Evolutionary conservation across 768 basidiomycete species (phyloP), one percentile per base, ranked within the genome.

Genomic region (Kwoniella europaea): DNA sequence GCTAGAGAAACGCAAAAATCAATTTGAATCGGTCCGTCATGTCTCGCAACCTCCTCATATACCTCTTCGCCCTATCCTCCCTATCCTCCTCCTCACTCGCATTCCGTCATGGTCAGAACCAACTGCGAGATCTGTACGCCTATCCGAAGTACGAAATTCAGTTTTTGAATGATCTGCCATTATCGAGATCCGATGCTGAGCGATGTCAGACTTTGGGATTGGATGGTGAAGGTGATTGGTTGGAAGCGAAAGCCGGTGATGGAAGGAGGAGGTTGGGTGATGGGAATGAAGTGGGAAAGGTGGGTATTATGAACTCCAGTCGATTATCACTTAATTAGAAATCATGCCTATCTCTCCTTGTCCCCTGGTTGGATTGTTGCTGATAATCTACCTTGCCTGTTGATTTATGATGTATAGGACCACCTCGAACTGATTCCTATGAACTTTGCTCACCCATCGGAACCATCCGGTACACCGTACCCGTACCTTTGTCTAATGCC

Each of bases 401-500:
- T 54, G 71, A 62, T 10, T 46, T 62, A 46, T 59, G 42, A 68
- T 35, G 59, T 41, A 57, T 46, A 75, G 69, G 67, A 71, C 57
- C 62, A 68, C 13, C 61, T 78, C 24, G 67, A 71, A 54, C 54
- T 82, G n/a, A 29, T 78, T 20, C 71, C 72, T 3, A 78, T 79
- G 78, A 71, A 65, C 24, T 67, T 75, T 50, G 57, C 61, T 53
- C 71, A 61, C 54, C 74, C 71, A 18, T 65, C 54, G 4, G 67
- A 70, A 35, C 20, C 46, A 18, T 16, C 18, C 15, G 74, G 71
- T n/a, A 24, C 69, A 42, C 68, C 59, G 27, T 57, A 74, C 43
- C 68, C 73, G 16, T 82, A 80, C 63, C 76, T 82, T 13, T 82
- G 81, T 65, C 50, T 82, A 62, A 69, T 82, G 69, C 81, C 81